Conservation (phyloP, 371 early-diverging fungal species). For the Mortierella sp. region DNA sequence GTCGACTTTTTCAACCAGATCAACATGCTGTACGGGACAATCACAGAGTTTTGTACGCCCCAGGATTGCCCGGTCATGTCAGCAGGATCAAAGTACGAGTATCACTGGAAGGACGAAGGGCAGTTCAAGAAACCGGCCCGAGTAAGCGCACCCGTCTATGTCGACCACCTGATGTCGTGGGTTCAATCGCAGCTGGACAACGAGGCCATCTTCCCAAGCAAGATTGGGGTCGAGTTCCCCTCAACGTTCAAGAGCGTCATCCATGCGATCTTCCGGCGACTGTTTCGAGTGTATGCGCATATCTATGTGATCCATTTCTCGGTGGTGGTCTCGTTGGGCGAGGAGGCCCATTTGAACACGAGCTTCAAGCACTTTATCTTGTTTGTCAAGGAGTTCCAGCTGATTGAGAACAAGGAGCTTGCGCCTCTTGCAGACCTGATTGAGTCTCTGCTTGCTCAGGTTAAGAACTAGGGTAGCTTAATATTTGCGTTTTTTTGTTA, state of each 20-base stretch:
- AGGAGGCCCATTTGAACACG: constrained; percentile 89
- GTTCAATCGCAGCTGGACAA: constrained; percentile 85
- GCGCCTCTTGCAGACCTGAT: constrained; percentile 77
- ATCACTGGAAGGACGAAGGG: constrained; percentile 85
- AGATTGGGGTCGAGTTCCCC: constrained; percentile 65
- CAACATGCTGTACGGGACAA: constrained; percentile 90
- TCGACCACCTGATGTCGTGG: constrained; percentile 87
- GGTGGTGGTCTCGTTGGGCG: constrained; percentile 74
- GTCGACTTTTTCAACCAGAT: constrained; percentile 96
- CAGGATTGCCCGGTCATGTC: constrained; percentile 89
- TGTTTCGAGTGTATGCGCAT: constrained; percentile 91
- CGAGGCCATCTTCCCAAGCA: constrained; percentile 83
- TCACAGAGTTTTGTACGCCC: constrained; percentile 86
- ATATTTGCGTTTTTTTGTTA: neutral
- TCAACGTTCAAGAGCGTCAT: constrained; percentile 64
- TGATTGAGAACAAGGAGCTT: constrained; percentile 80
- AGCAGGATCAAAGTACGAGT: constrained; percentile 86
- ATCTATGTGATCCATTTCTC: constrained; percentile 88
- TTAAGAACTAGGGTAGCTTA: constrained; percentile 24
- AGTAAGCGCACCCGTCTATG: constrained; percentile 89
- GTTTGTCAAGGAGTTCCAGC: constrained; percentile 85
- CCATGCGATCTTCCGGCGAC: constrained; percentile 80
- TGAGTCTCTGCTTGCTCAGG: constrained; percentile 56
- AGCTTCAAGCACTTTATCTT: constrained; percentile 90
- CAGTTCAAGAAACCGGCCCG: constrained; percentile 81